Base-by-base conservation (phyloP, 169 alveolate genomes). In the Plasmodium vinckei region DNA sequence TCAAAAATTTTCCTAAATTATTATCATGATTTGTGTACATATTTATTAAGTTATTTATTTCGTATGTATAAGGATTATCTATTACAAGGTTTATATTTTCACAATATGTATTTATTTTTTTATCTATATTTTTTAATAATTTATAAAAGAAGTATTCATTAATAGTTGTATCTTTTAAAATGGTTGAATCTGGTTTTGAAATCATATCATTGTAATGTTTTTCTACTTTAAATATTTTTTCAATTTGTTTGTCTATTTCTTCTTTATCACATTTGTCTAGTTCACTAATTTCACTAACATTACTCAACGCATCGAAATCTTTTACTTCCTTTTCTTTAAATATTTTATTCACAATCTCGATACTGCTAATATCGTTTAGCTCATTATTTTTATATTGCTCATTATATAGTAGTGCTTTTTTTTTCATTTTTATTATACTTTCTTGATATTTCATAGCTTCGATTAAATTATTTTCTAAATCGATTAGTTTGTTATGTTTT, bases 71-170 rank as follows among this genome's bases (percentile, higher is more conserved):
- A 5, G 91, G 91, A 69, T 84, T 61, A 21, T 25, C 46, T 53
- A 84, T 39, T 33, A 33, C 0, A 51, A 23, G 10, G 39, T 23
- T 54, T 54, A 15, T 54, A 54, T 39, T 39, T 15, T 69, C 49
- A 9, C 2, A 15, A 84, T 46, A 84, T 61, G 47, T 69, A 27
- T 84, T 84, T 44, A 84, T 61, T 10, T 69, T 72, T 33, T 68
- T 67, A 69, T 84, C 47, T 69, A 84, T 49, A 51, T 71, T 84
- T 84, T 84, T 69, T 59, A 84, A 71, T 27, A 84, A 23, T 60
- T 67, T 84, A 49, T 51, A 23, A 84, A 84, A 84, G 21, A 84
- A 84, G 15, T 68, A 17, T 47, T 68, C 72, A 47, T 57, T 42
- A 21, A 63, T 17, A 42, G 39, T 13, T 5, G 23, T 9, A 6